Evolutionary conservation across 2,329 filamentous ascomycete genomes (phyloP).

Genomic region (Colletotrichum tofieldiae): DNA sequence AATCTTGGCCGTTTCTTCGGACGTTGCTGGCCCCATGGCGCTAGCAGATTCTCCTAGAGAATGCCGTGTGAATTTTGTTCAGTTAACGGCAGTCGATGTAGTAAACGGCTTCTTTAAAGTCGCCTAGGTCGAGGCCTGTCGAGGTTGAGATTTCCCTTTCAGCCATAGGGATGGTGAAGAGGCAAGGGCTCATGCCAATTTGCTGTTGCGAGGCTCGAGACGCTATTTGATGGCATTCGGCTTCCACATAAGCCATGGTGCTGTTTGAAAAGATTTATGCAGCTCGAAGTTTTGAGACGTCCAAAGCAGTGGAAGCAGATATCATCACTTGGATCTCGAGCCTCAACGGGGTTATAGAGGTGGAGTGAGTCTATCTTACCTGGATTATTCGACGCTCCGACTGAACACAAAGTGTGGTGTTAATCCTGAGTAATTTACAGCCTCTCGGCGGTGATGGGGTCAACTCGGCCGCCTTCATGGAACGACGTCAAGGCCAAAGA

Average conservation of each 20-base stretch:
- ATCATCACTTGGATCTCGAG: not conserved
- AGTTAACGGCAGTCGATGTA: not conserved
- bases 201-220: too few species aligned
- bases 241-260: not conserved
- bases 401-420: not conserved
- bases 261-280: not conserved
- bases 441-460: not conserved
- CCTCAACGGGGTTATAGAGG: not conserved
- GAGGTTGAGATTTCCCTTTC: not conserved
- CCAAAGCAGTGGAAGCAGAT: not conserved
- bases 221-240: not conserved
- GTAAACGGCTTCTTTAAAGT: not conserved
- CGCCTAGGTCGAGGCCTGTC: too few species aligned
- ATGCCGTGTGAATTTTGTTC: not conserved
- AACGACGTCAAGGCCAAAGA: not conserved
- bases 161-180: not conserved
- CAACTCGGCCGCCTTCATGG: not conserved
- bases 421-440: not conserved
- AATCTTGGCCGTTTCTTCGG: too few species aligned
- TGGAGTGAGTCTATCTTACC: not conserved
- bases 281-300: not conserved
- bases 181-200: not conserved
- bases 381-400: not conserved
- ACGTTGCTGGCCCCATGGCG: not conserved
- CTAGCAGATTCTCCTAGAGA: not conserved